Evolutionary conservation across 345 rosid genomes (phyloP).

Genomic region (Syzygium jambos): DNA sequence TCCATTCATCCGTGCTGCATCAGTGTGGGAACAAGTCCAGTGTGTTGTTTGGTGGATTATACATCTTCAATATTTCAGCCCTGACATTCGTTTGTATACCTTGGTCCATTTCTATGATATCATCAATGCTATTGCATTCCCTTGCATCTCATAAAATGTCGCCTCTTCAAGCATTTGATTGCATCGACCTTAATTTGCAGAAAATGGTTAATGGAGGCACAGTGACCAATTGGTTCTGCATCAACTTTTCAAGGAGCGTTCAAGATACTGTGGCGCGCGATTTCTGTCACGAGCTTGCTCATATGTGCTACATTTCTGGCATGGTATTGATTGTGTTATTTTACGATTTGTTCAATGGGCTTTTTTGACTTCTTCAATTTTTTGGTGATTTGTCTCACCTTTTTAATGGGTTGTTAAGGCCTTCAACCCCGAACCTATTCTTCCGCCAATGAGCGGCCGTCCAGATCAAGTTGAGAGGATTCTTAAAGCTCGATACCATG

Average conservation of each 20-base stretch:
- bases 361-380: not conserved
- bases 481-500: conserved; percentile 74
- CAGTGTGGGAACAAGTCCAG: not conserved
- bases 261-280: conserved; percentile 65
- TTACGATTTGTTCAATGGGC: not conserved
- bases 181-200: conserved; percentile 21
- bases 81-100: not conserved
- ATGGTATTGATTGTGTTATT: conserved; percentile 43
- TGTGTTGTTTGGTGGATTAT: not conserved
- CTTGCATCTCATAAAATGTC: not conserved
- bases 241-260: conserved; percentile 78
- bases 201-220: conserved; percentile 99
- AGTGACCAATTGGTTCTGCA: conserved; percentile 82
- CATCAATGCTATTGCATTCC: not conserved
- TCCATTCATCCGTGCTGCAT: not conserved
- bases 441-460: conserved; percentile 55
- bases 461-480: conserved; percentile 93
- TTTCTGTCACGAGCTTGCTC: conserved; percentile 89
- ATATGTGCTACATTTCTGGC: conserved; percentile 86
- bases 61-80: not conserved
- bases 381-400: not conserved
- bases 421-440: conserved; percentile 69
- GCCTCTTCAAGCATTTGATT: not conserved
- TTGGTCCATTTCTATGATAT: not conserved
- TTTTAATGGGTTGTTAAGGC: conserved; percentile 24